Evolutionary conservation across 169 alveolate species (phyloP), one percentile per base, ranked within the genome.

Genomic region (Gregarina niphandrodes): DNA sequence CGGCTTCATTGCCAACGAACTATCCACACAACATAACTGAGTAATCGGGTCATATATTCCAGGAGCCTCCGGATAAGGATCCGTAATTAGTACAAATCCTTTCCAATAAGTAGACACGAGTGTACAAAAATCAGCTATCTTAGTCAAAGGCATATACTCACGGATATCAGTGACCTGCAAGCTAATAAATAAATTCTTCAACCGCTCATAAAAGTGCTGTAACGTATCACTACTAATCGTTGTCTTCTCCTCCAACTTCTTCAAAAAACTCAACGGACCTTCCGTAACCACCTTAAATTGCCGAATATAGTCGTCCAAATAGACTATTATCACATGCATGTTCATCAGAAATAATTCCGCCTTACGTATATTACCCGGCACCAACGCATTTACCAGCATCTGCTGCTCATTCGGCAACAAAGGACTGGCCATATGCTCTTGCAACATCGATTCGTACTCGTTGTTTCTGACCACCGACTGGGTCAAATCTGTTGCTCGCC

Each of bases 41-140:
- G 84, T 57, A n/a, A 76, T 55, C 0, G 96, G 96, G 30, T 85
- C 96, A 53, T 81, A 75, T 11, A 78, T 49, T 26, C 82, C 81
- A 16, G 70, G 64, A 5, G 82, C 89, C 37, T 84, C 89, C 0
- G 97, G 97, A 42, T 77, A 83, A 3, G 98, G 96, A 21, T 90
- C 93, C 30, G 80, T 78, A 2, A 90, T 77, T 3, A 90, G 77
- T 26, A 85, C 74, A 51, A 90, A 90, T 2, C 98, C 96, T 23
- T 80, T 80, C 45, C 64, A 39, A 35, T 89, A 84, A 0, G 87
- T 78, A 13, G 91, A 91, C 15, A 89, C 72, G 24, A 86, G 55
- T 0, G 94, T 80, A 41, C 88, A 81, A 49, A 90, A 81, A 49
- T 82, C 85, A 7, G 64, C 53, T 18, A 47, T 38, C n/a, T 47